A percentile compares a stretch with the other conserved stretches of the same genome.
Conservation (phyloP, 2,329 filamentous ascomycete genomes). For the Scedosporium boydii region DNA sequence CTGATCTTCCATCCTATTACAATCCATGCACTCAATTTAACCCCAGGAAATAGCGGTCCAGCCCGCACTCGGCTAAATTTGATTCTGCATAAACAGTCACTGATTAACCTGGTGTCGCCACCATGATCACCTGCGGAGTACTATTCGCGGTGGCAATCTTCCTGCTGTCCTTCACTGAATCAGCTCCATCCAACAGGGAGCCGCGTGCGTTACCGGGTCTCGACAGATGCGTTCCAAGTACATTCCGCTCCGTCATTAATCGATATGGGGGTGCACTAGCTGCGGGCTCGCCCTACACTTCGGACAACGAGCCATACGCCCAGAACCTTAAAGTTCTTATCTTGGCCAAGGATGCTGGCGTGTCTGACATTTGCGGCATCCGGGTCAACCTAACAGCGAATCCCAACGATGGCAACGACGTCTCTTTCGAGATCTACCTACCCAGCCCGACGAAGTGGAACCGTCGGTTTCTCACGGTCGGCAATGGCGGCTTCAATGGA, state of each 20-base stretch:
- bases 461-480: not conserved
- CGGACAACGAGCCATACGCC: not conserved
- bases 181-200: not conserved
- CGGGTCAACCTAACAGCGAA: not conserved
- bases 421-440: not conserved
- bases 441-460: not conserved
- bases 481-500: slow-evolving; percentile 14
- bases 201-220: not conserved
- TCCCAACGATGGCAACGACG: not conserved
- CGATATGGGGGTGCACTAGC: not conserved
- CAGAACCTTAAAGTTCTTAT: not conserved
- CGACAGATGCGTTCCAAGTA: not conserved
- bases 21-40: not conserved
- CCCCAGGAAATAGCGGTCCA: not conserved
- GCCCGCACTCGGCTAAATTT: not conserved
- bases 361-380: not conserved
- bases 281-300: not conserved
- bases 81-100: not conserved
- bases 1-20: not conserved
- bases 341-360: not conserved
- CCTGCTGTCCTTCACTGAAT: not conserved
- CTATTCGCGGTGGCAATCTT: not conserved
- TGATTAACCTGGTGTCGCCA: not conserved
- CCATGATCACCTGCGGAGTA: not conserved
- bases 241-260: not conserved